Evolutionary conservation across 2,329 filamentous ascomycete species (phyloP), one percentile per base, ranked within the genome.

Genomic region (Laburnicola sp.): DNA sequence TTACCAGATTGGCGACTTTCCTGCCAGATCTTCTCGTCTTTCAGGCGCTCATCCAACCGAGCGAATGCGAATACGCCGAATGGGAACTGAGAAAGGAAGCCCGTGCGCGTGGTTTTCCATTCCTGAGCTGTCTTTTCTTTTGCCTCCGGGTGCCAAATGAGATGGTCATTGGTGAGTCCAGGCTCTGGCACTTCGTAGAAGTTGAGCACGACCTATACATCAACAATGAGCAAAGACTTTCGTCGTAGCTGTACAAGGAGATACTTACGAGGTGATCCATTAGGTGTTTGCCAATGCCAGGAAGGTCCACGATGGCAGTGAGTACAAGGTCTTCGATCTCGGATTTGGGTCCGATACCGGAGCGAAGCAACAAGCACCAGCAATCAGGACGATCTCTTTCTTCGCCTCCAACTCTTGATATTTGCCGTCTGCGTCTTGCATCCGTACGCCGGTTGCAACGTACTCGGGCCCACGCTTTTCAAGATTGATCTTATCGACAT

Each of bases 1-100:
- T 63, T 65, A 2, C 41, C 32, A 31, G 71, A 46, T 4, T 78
- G 74, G 0, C 75, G 70, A 0, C 82, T 80, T 3, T 75, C 70
- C 2, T 74, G 74, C 84, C 84, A 87, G 5, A 83, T 58, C 2
- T 77, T 72, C 1, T 80, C 79, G 57, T 83, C 74, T 39, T 76
- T 71, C 1, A 87, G 76, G 5, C 83, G 80, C 6, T 84, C 78
- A 51, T 86, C 82, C 0, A 87, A 74, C n/a, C 84, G 78, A 4
- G 84, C 80, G 58, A 78, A 87, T 8, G 79, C 83, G 50, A 86
- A 86, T 8, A 77, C 76, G 35, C 84, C 84, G 45, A 86, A 87
- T 7, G 84, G 84, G 59, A 86, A 86, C 0, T 77, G 80, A 1
- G 84, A 82, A 1, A 86, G 71, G 30, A 83, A 75, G 1, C 85